Percentiles rank a stretch among this genome's conserved stretches.
Conservation (phyloP, 768 basidiomycete genomes). For the Tricholoma flavovirens region DNA sequence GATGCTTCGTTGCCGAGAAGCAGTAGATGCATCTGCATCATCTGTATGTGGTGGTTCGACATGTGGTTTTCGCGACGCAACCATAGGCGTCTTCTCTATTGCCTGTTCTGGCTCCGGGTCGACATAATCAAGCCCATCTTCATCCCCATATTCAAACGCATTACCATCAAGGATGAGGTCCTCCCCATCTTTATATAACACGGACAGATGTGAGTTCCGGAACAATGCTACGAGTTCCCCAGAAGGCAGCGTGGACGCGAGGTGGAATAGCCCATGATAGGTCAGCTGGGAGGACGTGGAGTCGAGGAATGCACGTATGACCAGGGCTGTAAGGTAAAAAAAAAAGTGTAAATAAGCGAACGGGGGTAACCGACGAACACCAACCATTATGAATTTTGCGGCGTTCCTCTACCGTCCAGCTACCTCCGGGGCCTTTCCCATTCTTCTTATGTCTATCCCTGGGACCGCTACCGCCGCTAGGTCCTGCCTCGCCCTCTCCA, state of each 20-base stretch:
- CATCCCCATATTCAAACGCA: neutral
- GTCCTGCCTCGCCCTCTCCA: slow-evolving; percentile 10
- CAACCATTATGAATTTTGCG: slow-evolving; percentile 68
- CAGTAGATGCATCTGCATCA: no score
- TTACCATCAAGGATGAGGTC: neutral
- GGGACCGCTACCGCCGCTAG: slow-evolving; percentile 11
- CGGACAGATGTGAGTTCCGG: slow-evolving; percentile 85
- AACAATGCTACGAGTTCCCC: slow-evolving; percentile 75
- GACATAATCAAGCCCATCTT: neutral
- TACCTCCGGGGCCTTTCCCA: neutral
- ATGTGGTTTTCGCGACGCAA: no score
- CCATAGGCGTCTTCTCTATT: no score
- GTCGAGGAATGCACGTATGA: slow-evolving; percentile 64
- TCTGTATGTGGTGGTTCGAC: neutral
- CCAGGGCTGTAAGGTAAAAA: slow-evolving; percentile 42
- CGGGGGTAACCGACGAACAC: slow-evolving; percentile 11
- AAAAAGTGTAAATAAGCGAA: neutral
- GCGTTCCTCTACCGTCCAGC: slow-evolving; percentile 48
- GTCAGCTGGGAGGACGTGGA: slow-evolving; percentile 77
- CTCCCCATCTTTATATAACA: slow-evolving; percentile 52
- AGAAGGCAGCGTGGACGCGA: slow-evolving; percentile 37
- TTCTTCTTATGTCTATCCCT: slow-evolving; percentile 5
- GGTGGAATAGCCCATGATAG: slow-evolving; percentile 80
- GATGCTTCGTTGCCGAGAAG: no score
- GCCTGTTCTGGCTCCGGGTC: neutral